These are phyloP conservation scores for Fragosphaeria purpurea DNA, from an alignment of 2,329 filamentous ascomycete genomes.

Conservation along the genomic window DNA sequence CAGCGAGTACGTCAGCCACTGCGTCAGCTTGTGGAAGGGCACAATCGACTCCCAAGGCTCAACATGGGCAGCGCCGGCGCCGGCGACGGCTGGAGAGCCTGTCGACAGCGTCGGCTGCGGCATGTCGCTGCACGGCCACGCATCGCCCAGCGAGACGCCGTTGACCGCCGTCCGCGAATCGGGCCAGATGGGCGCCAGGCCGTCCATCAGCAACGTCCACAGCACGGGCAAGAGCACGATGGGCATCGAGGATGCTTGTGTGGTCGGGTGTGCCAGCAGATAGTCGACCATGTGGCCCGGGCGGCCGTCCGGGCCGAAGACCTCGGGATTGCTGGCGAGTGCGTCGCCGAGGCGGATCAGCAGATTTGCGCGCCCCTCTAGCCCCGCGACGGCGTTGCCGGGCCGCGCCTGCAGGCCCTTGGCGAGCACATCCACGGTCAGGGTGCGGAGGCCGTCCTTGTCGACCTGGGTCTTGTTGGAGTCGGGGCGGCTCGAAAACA, in stretches of 20 bases:
- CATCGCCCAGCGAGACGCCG: conserved; percentile 79
- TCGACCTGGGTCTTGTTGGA: conserved; percentile 81
- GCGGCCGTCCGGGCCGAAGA: conserved; percentile 74
- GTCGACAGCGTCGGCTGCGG: conserved; percentile 43
- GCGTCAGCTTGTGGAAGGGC: conserved; percentile 61
- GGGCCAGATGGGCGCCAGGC: conserved; percentile 82
- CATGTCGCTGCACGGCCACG: conserved; percentile 84
- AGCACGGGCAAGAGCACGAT: conserved; percentile 80
- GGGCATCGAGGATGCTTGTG: conserved; percentile 77
- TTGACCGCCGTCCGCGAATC: conserved; percentile 76
- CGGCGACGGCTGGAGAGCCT: conserved; percentile 13
- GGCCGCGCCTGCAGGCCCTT: conserved; percentile 77
- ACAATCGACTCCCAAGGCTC: conserved; percentile 71
- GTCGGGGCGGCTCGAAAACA: conserved; percentile 72
- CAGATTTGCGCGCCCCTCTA: conserved; percentile 75
- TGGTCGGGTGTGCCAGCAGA: conserved; percentile 82
- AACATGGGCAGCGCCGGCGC: conserved; percentile 26
- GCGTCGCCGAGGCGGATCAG: conserved; percentile 67
- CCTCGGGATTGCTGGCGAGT: conserved; percentile 62
- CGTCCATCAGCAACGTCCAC: conserved; percentile 85
- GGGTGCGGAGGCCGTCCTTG: conserved; percentile 61
- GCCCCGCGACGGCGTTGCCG: conserved; percentile 69
- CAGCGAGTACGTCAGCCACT: conserved; percentile 89
- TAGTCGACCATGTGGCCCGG: conserved; percentile 96
- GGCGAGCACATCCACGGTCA: conserved; percentile 66